These are phyloP conservation scores for Elsinoe perseae DNA, from an alignment of 2,329 filamentous ascomycete genomes.

Conservation along the genomic window DNA sequence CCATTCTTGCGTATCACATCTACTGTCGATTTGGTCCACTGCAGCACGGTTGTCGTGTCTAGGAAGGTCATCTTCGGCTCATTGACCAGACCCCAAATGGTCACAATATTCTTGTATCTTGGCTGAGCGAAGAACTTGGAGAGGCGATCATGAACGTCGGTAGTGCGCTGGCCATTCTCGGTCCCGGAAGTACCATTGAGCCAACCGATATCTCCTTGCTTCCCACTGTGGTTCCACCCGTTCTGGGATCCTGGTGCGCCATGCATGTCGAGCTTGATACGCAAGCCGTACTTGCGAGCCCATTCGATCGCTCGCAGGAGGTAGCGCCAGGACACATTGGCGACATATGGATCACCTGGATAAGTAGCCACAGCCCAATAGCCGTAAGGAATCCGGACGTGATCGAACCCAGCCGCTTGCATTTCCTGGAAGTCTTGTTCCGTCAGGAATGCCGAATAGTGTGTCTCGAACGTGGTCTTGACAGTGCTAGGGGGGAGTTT, in stretches of 20 bases:
- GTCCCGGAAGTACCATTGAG: slow-evolving; percentile 80
- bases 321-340: slow-evolving; percentile 85
- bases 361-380: slow-evolving; percentile 93
- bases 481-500: slow-evolving; percentile 61
- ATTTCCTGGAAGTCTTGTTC: slow-evolving; percentile 81
- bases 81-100: slow-evolving; percentile 90
- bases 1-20: slow-evolving; percentile 68
- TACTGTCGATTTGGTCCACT: slow-evolving; percentile 72
- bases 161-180: slow-evolving; percentile 68
- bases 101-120: slow-evolving; percentile 83
- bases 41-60: slow-evolving; percentile 56
- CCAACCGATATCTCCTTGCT: slow-evolving; percentile 74
- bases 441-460: slow-evolving; percentile 83
- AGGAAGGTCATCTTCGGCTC: slow-evolving; percentile 78
- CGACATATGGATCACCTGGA: slow-evolving; percentile 77
- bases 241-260: slow-evolving; percentile 90
- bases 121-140: slow-evolving; percentile 89
- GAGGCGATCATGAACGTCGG: slow-evolving; percentile 80
- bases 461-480: slow-evolving; percentile 66
- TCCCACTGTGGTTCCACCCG: slow-evolving; percentile 94
- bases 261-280: slow-evolving; percentile 89
- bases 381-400: slow-evolving; percentile 89
- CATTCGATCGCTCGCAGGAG: slow-evolving; percentile 88
- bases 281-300: slow-evolving; percentile 81
- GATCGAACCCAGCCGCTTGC: slow-evolving; percentile 78